Percentiles rank a stretch among this genome's conserved stretches.
These are phyloP conservation scores for Fragilariopsis cylindrus DNA, from an alignment of 108 stramenopile genomes.

Conservation along the genomic window DNA sequence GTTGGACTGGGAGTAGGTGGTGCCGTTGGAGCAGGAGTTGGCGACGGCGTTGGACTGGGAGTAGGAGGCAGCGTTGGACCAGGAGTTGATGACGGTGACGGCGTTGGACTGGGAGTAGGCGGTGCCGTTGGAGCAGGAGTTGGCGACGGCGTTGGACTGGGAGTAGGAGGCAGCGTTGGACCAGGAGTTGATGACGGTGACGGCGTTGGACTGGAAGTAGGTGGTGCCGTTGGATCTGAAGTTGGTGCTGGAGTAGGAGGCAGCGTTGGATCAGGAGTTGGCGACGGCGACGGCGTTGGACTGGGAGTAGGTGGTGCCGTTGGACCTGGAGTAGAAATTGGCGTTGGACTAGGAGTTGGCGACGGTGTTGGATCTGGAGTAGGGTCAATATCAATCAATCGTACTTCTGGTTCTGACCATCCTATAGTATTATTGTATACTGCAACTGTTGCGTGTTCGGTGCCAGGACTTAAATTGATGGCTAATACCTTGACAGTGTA, in stretches of 20 bases:
- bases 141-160: neutral
- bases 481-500: slow-evolving; percentile 4
- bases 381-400: neutral
- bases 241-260: too few species aligned
- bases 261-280: too few species aligned
- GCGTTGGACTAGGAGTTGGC: neutral
- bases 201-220: neutral
- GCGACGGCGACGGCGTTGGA: too few species aligned
- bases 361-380: neutral
- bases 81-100: neutral
- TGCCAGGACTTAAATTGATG: neutral
- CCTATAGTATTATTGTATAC: neutral
- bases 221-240: neutral
- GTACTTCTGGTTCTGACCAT: too few species aligned
- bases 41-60: neutral
- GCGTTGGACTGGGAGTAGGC: neutral
- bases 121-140: neutral
- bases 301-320: neutral
- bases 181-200: neutral
- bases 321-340: neutral
- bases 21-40: neutral
- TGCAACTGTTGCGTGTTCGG: slow-evolving; percentile 7
- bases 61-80: neutral
- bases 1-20: neutral
- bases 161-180: neutral